These are phyloP conservation scores for Amborella trichopoda DNA, from an alignment of 164 flowering plant species.

Conservation along the genomic window DNA sequence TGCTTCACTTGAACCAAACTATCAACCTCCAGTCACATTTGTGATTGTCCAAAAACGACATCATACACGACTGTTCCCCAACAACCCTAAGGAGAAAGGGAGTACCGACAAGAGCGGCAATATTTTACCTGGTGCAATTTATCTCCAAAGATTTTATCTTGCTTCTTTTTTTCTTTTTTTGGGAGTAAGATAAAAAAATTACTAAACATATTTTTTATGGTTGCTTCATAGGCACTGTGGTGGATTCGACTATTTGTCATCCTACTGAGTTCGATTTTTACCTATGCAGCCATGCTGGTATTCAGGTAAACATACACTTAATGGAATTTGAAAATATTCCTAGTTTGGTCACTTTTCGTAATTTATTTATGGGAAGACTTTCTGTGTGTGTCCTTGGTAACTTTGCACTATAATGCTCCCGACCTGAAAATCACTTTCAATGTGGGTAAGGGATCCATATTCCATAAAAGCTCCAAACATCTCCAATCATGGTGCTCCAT, in stretches of 20 bases:
- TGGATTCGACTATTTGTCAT: constrained; percentile 76
- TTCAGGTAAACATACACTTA: constrained; percentile 54
- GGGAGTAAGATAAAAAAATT: background rate
- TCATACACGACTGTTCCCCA: constrained; percentile 71
- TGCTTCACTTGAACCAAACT: constrained; percentile 42
- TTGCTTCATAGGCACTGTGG: constrained; percentile 60
- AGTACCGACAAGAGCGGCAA: constrained; percentile 69
- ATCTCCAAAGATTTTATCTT: background rate
- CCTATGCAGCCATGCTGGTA: constrained; percentile 91
- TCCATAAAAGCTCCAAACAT: no score
- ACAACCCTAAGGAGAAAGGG: constrained; percentile 17
- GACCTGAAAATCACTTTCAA: no score
- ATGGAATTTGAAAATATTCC: background rate
- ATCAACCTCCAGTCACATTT: constrained; percentile 68
- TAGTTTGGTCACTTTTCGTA: background rate
- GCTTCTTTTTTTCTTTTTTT: background rate
- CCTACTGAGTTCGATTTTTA: constrained; percentile 84
- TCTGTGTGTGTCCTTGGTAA: no score
- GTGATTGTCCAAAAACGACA: constrained; percentile 85
- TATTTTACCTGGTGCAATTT: constrained; percentile 44
- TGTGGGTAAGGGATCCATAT: no score
- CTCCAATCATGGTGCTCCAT: no score
- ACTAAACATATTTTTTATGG: background rate
- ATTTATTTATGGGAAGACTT: no score
- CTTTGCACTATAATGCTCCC: no score